Conservation (phyloP, 2,329 filamentous ascomycete species). For the Colletotrichum endophyticum region DNA sequence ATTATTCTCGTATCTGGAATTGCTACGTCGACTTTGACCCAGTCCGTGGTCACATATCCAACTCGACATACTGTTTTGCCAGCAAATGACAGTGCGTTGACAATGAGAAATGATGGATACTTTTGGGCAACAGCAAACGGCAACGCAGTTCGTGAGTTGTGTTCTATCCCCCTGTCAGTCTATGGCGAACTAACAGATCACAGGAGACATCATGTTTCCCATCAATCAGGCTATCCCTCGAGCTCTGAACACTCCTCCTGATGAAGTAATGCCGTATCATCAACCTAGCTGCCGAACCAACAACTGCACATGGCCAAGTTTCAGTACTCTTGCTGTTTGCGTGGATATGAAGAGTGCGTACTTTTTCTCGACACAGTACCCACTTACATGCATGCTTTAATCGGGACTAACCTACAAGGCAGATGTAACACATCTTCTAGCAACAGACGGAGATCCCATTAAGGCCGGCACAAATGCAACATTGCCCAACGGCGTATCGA, state of each 20-base stretch:
- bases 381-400: not conserved
- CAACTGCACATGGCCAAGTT: conserved; percentile 6
- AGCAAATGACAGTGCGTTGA: not conserved
- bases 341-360: not conserved
- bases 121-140: not conserved
- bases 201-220: not conserved
- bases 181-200: not conserved
- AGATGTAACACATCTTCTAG: not conserved
- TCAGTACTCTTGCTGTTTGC: not conserved
- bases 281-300: not conserved
- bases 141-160: not conserved
- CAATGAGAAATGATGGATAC: not conserved
- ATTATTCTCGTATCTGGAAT: conserved; percentile 15
- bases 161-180: not conserved
- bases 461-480: not conserved
- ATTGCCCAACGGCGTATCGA: not conserved
- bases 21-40: conserved; percentile 19
- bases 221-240: not conserved
- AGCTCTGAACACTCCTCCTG: not conserved
- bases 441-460: not conserved
- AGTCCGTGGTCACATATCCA: conserved; percentile 16
- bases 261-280: not conserved
- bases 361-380: not conserved
- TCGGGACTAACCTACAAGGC: not conserved
- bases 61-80: not conserved